phyloP scores from a whole-genome alignment of 768 basidiomycete species.

The Tricholoma matsutake region DNA sequence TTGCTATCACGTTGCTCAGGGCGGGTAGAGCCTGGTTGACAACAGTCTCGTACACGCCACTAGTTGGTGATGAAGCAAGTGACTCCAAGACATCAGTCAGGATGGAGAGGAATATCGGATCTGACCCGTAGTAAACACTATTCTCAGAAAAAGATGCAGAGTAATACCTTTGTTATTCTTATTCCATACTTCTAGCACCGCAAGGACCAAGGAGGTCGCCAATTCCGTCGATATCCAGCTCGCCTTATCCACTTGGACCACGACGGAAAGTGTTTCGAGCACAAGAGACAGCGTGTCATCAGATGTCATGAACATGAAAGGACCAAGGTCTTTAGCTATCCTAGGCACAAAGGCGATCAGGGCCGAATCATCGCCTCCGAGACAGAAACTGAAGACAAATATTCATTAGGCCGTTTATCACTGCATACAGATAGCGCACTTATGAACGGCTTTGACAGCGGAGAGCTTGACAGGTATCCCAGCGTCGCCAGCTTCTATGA shows the following conservation, averaged over 20 bases:
- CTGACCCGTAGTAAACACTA: constrained; percentile 27
- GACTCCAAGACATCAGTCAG: constrained; percentile 76
- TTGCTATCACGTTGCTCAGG: constrained; percentile 62
- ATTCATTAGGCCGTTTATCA: constrained; percentile 7
- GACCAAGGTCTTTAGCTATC: constrained; percentile 78
- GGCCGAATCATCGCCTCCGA: constrained; percentile 57
- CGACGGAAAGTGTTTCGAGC: constrained; percentile 79
- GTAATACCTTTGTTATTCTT: constrained; percentile 77
- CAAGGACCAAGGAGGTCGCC: constrained; percentile 60
- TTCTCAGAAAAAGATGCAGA: neutral
- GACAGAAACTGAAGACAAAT: constrained; percentile 56
- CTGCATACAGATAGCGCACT: constrained; percentile 51
- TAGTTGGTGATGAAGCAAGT: constrained; percentile 58
- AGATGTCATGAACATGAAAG: constrained; percentile 74
- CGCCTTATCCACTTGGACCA: constrained; percentile 70
- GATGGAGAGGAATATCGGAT: constrained; percentile 87
- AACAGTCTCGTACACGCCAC: constrained; percentile 67
- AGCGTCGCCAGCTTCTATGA: constrained; percentile 69
- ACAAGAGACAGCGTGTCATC: constrained; percentile 90
- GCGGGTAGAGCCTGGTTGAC: constrained; percentile 71
- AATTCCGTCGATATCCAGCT: constrained; percentile 70
- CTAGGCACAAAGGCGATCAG: constrained; percentile 64
- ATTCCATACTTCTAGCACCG: constrained; percentile 78
- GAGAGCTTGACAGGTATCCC: constrained; percentile 90
- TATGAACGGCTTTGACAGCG: constrained; percentile 89